Evolutionary conservation across 371 early-diverging fungal species (phyloP).

Genomic region (Haplosporangium sp.): DNA sequence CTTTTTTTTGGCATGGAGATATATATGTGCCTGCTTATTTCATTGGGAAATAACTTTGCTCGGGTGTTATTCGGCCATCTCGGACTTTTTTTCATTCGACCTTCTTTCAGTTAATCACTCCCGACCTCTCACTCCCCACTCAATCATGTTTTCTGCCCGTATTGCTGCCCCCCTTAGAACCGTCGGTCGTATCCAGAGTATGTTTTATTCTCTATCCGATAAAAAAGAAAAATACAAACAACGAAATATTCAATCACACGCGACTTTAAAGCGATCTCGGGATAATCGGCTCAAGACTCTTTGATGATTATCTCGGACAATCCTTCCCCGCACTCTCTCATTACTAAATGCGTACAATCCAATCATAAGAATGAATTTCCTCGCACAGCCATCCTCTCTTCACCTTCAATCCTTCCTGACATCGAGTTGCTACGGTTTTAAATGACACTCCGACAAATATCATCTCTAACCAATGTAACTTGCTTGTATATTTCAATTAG

Average conservation of each 20-base stretch:
- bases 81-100: slow-evolving; percentile 6
- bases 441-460: background rate
- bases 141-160: slow-evolving; percentile 44
- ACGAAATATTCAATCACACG: background rate
- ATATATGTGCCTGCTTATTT: background rate
- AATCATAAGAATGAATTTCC: background rate
- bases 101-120: background rate
- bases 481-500: slow-evolving; percentile 1
- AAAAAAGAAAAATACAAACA: background rate
- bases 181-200: slow-evolving; percentile 43
- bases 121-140: background rate
- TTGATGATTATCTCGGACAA: slow-evolving; percentile 1
- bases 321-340: slow-evolving; percentile 17
- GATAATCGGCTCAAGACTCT: background rate
- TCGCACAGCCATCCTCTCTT: too few species aligned
- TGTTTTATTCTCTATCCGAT: background rate
- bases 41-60: background rate
- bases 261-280: background rate
- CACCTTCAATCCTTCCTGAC: background rate
- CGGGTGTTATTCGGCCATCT: slow-evolving; percentile 2
- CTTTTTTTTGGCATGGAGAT: background rate
- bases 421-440: too few species aligned
- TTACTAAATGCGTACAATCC: slow-evolving; percentile 16
- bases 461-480: background rate
- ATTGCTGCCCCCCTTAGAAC: slow-evolving; percentile 39